These are phyloP conservation scores for Backusella parvicylindrica DNA, from an alignment of 192 early-diverging fungal genomes.

Conservation along the genomic window DNA sequence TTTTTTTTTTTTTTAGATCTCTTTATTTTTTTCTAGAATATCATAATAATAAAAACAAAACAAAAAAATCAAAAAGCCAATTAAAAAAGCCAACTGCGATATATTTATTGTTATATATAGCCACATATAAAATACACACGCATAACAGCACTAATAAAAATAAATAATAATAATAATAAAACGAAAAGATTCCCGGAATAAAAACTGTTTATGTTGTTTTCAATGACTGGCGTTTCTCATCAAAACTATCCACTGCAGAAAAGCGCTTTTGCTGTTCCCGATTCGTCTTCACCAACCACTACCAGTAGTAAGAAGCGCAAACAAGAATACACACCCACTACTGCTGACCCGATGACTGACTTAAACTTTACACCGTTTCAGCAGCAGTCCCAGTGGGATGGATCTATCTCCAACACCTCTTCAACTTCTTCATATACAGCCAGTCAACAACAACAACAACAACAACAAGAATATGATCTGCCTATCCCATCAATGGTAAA, in stretches of 20 bases:
- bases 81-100: not conserved
- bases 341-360: not conserved
- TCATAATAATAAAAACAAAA: not conserved
- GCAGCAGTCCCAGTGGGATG: not conserved
- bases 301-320: not conserved
- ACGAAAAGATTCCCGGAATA: not conserved
- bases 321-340: not conserved
- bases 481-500: not conserved
- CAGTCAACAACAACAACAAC: not conserved
- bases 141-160: not conserved
- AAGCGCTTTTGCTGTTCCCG: not conserved
- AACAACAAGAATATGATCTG: not conserved
- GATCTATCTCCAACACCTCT: not conserved
- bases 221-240: not conserved
- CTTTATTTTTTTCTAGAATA: not conserved
- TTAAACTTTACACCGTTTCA: not conserved
- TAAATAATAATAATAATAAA: not conserved
- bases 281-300: not conserved
- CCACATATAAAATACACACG: not conserved
- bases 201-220: not conserved
- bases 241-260: not conserved
- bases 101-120: slow-evolving; percentile 1
- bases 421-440: slow-evolving; percentile 4
- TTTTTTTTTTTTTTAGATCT: not conserved
- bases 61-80: not conserved